These are phyloP conservation scores for Coleophoma cylindrospora DNA, from an alignment of 2,329 filamentous ascomycete genomes.

Conservation along the genomic window DNA sequence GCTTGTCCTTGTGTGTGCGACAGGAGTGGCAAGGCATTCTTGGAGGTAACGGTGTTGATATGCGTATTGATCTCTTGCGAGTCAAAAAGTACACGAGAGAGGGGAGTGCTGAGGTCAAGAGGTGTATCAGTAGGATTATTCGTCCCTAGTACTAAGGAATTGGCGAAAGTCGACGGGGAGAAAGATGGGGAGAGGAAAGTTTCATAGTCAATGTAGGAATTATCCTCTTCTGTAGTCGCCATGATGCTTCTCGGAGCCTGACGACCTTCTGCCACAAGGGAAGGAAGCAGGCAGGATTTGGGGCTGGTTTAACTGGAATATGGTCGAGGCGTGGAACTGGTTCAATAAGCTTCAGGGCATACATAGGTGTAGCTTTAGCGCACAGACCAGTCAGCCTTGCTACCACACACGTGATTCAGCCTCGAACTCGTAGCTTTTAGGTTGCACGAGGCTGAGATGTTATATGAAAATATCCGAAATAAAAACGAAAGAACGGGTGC, in stretches of 20 bases:
- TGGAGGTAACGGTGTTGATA: slow-evolving; percentile 84
- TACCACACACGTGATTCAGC: too few relatives aligned
- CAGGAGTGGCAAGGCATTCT: slow-evolving; percentile 76
- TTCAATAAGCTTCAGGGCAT: too few relatives aligned
- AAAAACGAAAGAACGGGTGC: too few relatives aligned
- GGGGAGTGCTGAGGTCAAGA: slow-evolving; percentile 87
- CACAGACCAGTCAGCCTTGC: too few relatives aligned
- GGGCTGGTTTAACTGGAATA: too few relatives aligned
- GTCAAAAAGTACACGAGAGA: slow-evolving; percentile 92
- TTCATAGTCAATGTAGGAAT: slow-evolving; percentile 95
- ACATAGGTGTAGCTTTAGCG: too few relatives aligned
- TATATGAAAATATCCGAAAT: too few relatives aligned
- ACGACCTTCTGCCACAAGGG: too few relatives aligned
- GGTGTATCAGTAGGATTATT: slow-evolving; percentile 89
- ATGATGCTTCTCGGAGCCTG: neutral
- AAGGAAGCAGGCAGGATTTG: too few relatives aligned
- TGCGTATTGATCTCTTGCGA: slow-evolving; percentile 95
- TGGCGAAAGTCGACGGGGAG: slow-evolving; percentile 77
- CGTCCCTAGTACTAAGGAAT: slow-evolving; percentile 79
- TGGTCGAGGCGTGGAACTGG: too few relatives aligned
- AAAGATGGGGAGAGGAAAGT: slow-evolving; percentile 82
- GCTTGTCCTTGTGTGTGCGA: slow-evolving; percentile 72
- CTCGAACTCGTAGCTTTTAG: too few relatives aligned
- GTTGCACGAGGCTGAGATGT: too few relatives aligned
- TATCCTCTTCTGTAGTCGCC: slow-evolving; percentile 43